A percentile compares a stretch with the other conserved stretches of the same genome.
These are phyloP conservation scores for Sugiyamaella neomexicana DNA, from an alignment of 1,139 yeast genomes.

Conservation along the genomic window DNA sequence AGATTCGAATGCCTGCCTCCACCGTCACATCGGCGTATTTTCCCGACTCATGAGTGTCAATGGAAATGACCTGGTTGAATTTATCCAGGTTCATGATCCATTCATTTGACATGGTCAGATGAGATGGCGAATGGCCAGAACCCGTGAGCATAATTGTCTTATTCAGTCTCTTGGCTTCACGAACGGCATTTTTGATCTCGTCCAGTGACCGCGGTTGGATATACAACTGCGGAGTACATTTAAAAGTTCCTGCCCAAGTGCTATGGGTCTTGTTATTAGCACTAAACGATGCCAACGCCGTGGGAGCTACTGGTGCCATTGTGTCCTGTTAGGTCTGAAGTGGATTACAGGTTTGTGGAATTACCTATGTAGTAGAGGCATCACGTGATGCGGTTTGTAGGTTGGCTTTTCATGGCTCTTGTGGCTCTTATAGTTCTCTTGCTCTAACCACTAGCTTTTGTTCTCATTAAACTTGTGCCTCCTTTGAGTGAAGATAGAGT, in stretches of 20 bases:
- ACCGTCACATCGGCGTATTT: slow-evolving; percentile 86
- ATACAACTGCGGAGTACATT: slow-evolving; percentile 70
- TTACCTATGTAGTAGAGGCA: too few relatives aligned
- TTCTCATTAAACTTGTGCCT: too few relatives aligned
- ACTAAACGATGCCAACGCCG: not conserved
- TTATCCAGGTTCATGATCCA: slow-evolving; percentile 89
- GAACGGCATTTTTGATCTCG: slow-evolving; percentile 64
- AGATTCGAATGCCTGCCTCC: slow-evolving; percentile 88
- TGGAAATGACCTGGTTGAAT: slow-evolving; percentile 52
- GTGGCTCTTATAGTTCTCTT: too few relatives aligned
- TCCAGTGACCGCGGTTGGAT: slow-evolving; percentile 71
- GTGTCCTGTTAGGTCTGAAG: not conserved
- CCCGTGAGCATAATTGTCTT: slow-evolving; percentile 86
- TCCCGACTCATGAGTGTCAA: slow-evolving; percentile 47
- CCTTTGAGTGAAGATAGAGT: too few relatives aligned
- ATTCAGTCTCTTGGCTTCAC: slow-evolving; percentile 57
- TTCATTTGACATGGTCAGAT: slow-evolving; percentile 80
- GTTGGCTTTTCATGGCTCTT: too few relatives aligned
- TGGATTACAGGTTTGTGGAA: too few relatives aligned
- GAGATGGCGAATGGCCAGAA: slow-evolving; percentile 94
- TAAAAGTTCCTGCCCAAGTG: slow-evolving; percentile 93
- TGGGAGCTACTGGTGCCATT: not conserved
- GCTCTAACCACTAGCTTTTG: too few relatives aligned
- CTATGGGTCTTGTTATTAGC: slow-evolving; percentile 42
- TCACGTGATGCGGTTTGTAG: too few relatives aligned